Conservation (phyloP, 2,329 filamentous ascomycete species). For the Microdochium bolleyi region DNA sequence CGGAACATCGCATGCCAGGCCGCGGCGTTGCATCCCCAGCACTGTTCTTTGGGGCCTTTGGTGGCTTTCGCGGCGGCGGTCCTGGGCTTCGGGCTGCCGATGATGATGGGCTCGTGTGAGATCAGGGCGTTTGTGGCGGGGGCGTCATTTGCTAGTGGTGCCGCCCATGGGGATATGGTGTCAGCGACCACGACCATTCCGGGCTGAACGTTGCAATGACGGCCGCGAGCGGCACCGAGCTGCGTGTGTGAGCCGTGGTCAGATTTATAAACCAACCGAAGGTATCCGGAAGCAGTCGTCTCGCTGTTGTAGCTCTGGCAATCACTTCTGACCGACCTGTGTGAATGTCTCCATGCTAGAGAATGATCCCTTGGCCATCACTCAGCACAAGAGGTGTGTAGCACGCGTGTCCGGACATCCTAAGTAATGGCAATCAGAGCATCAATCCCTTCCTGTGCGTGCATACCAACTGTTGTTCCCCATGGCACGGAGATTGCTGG, state of each 20-base stretch:
- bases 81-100: background rate
- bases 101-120: background rate
- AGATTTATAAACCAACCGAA: background rate
- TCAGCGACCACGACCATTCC: background rate
- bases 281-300: background rate
- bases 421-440: too few relatives aligned
- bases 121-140: background rate
- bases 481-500: too few relatives aligned
- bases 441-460: too few relatives aligned
- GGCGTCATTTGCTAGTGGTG: background rate
- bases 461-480: too few relatives aligned
- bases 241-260: background rate
- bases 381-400: background rate
- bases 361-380: background rate
- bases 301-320: background rate
- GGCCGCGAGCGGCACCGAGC: background rate
- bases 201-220: background rate
- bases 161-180: background rate
- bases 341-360: background rate
- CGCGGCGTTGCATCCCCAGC: background rate
- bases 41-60: background rate
- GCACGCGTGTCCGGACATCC: background rate
- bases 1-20: background rate
- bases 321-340: background rate
- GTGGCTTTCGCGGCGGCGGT: background rate